These are phyloP conservation scores for Geum urbanum DNA, from an alignment of 306 rosid genomes.

Conservation along the genomic window DNA sequence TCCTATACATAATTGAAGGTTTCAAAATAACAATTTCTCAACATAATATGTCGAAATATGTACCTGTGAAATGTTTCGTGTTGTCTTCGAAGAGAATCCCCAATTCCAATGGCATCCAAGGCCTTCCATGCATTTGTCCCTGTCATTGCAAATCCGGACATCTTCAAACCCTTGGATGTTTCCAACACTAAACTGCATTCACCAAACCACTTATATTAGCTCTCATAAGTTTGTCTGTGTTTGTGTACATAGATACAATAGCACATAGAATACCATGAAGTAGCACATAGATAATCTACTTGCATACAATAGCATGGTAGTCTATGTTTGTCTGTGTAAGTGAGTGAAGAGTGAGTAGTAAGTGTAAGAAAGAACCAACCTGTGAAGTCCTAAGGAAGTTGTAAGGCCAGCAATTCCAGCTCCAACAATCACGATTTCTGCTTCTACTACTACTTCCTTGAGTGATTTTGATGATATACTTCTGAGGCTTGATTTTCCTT, in stretches of 20 bases:
- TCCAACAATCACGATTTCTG: constrained; percentile 61
- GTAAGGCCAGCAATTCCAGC: constrained; percentile 64
- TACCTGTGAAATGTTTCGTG: constrained; percentile 39
- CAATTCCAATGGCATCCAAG: constrained; percentile 51
- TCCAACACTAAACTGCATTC: constrained; percentile 49
- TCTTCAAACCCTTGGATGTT: constrained; percentile 41
- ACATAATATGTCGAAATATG: background rate
- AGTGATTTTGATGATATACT: too few relatives aligned
- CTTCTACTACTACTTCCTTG: constrained; percentile 2
- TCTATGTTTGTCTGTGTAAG: too few relatives aligned
- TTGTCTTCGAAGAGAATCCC: constrained; percentile 37
- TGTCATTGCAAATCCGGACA: constrained; percentile 40
- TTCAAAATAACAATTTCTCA: background rate
- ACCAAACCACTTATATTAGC: background rate
- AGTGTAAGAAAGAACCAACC: constrained; percentile 13
- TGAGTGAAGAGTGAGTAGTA: background rate
- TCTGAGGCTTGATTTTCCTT: too few relatives aligned
- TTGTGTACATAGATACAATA: too few relatives aligned
- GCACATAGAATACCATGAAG: too few relatives aligned
- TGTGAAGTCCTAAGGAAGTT: constrained; percentile 55
- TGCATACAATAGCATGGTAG: too few relatives aligned
- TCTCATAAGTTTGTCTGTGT: background rate
- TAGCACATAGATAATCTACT: too few relatives aligned
- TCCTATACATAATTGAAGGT: too few relatives aligned
- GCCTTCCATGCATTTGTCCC: constrained; percentile 66